Evolutionary conservation across 2,329 filamentous ascomycete genomes (phyloP).

Genomic region (Dothistroma pini): DNA sequence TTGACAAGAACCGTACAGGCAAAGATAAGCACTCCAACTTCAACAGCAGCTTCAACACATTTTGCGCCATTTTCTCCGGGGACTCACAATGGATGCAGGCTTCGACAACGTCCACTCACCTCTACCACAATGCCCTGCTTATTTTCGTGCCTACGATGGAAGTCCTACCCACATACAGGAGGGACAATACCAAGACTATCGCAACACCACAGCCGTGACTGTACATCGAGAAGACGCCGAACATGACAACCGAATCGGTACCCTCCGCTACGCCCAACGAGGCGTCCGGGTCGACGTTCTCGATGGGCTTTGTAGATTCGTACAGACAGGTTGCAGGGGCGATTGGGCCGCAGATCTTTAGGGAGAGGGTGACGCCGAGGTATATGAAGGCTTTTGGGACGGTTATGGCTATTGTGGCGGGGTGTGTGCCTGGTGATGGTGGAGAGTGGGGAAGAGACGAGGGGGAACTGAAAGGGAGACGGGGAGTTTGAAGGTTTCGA

Average conservation of each 20-base stretch:
- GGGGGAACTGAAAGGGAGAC: neutral
- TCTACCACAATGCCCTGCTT: neutral
- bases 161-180: neutral
- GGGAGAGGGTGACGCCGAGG: constrained; percentile 7
- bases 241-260: neutral
- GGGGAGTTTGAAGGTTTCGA: neutral
- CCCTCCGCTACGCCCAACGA: neutral
- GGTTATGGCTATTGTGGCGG: constrained; percentile 12
- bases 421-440: constrained; percentile 1
- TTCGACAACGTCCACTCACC: neutral
- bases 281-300: constrained; percentile 9
- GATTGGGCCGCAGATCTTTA: constrained; percentile 41
- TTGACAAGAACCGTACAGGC: neutral
- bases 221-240: neutral
- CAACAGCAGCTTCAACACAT: neutral
- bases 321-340: constrained; percentile 48
- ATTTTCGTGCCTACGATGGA: neutral
- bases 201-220: neutral
- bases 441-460: no score
- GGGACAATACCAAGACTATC: neutral
- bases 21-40: neutral
- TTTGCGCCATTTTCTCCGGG: neutral
- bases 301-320: constrained; percentile 9
- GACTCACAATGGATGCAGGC: neutral
- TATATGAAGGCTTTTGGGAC: constrained; percentile 10